These are phyloP conservation scores for Aspergillus heteromorphus DNA, from an alignment of 495 filamentous ascomycete genomes.

Conservation along the genomic window DNA sequence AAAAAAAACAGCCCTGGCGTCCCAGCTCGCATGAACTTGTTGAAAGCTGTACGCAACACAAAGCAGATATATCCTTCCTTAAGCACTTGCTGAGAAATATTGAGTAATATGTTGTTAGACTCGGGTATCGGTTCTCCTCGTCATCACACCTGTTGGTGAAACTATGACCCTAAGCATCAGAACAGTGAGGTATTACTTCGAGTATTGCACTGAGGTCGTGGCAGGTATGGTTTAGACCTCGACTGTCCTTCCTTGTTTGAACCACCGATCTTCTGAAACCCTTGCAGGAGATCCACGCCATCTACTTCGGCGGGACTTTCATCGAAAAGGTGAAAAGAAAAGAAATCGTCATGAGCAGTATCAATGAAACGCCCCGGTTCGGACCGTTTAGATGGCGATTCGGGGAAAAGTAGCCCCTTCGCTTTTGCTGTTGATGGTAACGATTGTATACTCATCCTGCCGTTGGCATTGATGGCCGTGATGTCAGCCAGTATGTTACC, in stretches of 20 bases:
- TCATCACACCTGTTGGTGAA: background rate
- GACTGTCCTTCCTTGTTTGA: constrained; percentile 28
- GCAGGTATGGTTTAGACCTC: constrained; percentile 23
- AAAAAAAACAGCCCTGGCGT: background rate
- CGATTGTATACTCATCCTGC: constrained; percentile 34
- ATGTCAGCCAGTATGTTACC: constrained; percentile 61
- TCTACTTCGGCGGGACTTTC: constrained; percentile 58
- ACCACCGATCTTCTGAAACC: constrained; percentile 83
- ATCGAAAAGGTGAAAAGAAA: constrained; percentile 53
- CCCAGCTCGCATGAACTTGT: background rate
- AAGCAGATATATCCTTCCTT: constrained; percentile 4
- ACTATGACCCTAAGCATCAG: constrained; percentile 13
- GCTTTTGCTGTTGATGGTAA: constrained; percentile 22
- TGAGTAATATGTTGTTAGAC: background rate
- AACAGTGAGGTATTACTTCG: constrained; percentile 43
- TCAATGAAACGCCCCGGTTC: constrained; percentile 54
- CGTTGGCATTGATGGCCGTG: constrained; percentile 49
- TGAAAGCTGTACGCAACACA: background rate
- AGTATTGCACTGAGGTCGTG: constrained; percentile 36
- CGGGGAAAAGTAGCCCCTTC: constrained; percentile 42
- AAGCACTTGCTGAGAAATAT: background rate
- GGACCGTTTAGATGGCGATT: constrained; percentile 42
- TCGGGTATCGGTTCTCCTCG: background rate
- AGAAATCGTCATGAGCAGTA: constrained; percentile 55
- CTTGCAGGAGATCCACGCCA: constrained; percentile 78